Evolutionary conservation across 371 early-diverging fungal genomes (phyloP).

Genomic region (Syncephalastrum sp.): DNA sequence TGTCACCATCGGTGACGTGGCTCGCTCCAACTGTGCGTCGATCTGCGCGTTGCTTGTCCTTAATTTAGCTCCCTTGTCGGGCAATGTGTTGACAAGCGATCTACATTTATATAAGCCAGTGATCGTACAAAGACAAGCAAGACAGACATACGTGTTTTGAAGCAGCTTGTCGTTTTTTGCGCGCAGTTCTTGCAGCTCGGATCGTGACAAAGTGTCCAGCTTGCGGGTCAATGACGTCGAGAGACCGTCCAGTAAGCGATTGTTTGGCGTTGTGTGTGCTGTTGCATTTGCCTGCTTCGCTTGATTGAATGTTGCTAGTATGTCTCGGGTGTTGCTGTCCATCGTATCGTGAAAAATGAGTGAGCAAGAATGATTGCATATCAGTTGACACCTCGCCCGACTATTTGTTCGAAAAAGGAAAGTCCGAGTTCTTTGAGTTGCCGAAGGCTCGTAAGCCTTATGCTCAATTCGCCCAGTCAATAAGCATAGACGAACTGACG

Average conservation of each 20-base stretch:
- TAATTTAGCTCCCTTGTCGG: slow-evolving; percentile 39
- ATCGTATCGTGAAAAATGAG: no score
- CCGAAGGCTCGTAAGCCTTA: no score
- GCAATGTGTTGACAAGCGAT: slow-evolving; percentile 20
- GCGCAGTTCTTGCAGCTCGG: slow-evolving; percentile 18
- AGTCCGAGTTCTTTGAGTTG: no score
- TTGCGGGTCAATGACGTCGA: slow-evolving; percentile 22
- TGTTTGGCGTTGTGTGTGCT: background rate
- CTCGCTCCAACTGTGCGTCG: slow-evolving; percentile 9
- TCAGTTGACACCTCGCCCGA: no score
- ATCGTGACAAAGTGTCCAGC: slow-evolving; percentile 22
- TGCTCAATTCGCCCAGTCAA: no score
- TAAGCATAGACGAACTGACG: no score
- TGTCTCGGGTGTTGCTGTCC: no score
- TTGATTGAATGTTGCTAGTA: no score
- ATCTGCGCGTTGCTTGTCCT: slow-evolving; percentile 26
- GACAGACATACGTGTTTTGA: slow-evolving; percentile 24
- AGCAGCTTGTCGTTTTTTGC: slow-evolving; percentile 25
- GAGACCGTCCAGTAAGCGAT: slow-evolving; percentile 21
- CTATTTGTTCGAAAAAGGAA: no score
- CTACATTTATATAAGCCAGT: slow-evolving; percentile 1
- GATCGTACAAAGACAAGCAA: background rate
- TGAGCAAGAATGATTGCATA: no score
- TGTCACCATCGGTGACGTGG: slow-evolving; percentile 1
- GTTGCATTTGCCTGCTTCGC: no score